Evolutionary conservation across 371 early-diverging fungal genomes (phyloP), one percentile per base, ranked within the genome.

Genomic region (Zopfochytrium polystomum): DNA sequence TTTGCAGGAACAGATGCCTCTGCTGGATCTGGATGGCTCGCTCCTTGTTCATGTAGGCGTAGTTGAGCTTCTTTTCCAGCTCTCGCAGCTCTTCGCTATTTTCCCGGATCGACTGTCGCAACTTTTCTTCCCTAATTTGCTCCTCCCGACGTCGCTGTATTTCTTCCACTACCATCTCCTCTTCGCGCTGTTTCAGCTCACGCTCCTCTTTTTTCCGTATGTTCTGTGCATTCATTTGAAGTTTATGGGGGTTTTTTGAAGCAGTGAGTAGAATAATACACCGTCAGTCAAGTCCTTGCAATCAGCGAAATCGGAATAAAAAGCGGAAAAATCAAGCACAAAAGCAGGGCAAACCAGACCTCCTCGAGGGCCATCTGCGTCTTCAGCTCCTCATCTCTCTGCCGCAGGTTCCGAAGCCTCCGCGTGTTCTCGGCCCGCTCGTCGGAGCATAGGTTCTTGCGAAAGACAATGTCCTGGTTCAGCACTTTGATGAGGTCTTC

Each of bases 31-130:
- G 81, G 31, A 75, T 50, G 18, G 75, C 58, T 7, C 81, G 67
- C 60, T 80, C 80, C 59, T 80, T 76, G 63, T 80, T 78, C 73
- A 74, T 77, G 57, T 79, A 79, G 0, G 80, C 81, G 47, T 73
- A 66, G 50, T 76, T 72, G 45, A 80, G 68, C 68, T 78, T 76
- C 51, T 68, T 71, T 54, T 80, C 79, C 31, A 81, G 64, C 27
- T 76, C 75, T 7, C 79, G 63, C 7, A 81, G 65, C 65, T 81
- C 80, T 9, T 58, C 58, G 62, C 73, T 71, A 48, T 73, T 78
- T 48, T 77, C 74, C 26, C 73, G 67, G 43, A 81, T 77, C 18
- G 61, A 55, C 60, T 80, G 80, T 15, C 76, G 65, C 58, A 69
- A 48, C 62, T 80, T 81, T 33, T 72, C 71, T 43, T 77, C 73